Percentiles rank a stretch among this genome's conserved stretches.
Evolutionary conservation across 306 rosid species (phyloP).

Genomic region (Senna siamea): DNA sequence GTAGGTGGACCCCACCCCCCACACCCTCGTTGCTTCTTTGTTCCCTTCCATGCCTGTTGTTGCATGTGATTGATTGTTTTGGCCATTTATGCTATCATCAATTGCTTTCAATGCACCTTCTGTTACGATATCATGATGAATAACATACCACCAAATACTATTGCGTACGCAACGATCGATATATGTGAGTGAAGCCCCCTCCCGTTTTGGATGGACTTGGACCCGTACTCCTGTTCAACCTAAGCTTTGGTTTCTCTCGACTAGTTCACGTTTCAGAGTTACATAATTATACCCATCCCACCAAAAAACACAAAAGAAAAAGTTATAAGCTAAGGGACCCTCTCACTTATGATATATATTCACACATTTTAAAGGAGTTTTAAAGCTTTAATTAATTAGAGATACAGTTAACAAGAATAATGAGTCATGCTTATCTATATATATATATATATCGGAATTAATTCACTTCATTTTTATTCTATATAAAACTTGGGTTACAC

Average conservation of each 20-base stretch:
- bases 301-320: no score
- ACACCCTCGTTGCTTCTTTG: slow-evolving; percentile 38
- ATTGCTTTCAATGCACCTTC: slow-evolving; percentile 36
- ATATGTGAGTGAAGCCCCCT: neutral
- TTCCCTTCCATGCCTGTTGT: slow-evolving; percentile 33
- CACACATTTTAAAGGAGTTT: neutral
- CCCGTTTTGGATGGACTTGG: neutral
- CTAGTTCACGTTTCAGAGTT: no score
- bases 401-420: neutral
- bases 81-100: slow-evolving; percentile 36
- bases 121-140: neutral
- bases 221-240: neutral
- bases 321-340: no score
- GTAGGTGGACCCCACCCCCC: slow-evolving; percentile 36
- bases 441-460: neutral
- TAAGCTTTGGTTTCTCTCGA: no score
- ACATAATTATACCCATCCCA: no score
- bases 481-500: neutral
- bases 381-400: neutral
- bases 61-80: slow-evolving; percentile 38
- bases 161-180: neutral
- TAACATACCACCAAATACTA: neutral
- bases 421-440: neutral
- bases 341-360: no score
- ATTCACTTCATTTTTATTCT: neutral